Percentiles rank a stretch among this genome's conserved stretches.
Conservation (phyloP, 176 grass and related monocot species). For the Oryza officinalis region DNA sequence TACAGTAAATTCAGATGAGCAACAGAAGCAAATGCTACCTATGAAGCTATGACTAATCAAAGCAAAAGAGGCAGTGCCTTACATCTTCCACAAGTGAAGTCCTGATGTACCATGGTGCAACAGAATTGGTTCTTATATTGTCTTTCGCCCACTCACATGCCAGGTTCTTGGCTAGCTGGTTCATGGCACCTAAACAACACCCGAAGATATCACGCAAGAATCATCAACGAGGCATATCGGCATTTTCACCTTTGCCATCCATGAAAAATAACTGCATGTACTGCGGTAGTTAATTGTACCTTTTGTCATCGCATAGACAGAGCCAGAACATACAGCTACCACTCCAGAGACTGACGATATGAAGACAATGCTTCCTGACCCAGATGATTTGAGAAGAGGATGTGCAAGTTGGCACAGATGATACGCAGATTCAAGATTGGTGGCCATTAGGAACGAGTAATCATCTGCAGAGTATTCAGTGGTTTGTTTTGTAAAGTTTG, state of each 20-base stretch:
- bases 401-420: conserved; percentile 89
- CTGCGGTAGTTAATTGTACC: conserved; percentile 26
- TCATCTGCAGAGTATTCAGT: conserved; percentile 62
- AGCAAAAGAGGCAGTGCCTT: conserved; percentile 10
- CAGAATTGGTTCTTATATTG: conserved; percentile 76
- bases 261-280: background rate
- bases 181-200: conserved; percentile 64
- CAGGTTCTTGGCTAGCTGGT: conserved; percentile 83
- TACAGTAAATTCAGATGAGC: too few relatives aligned
- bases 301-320: conserved; percentile 82
- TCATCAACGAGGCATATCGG: too few relatives aligned
- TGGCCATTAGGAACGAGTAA: conserved; percentile 69
- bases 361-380: conserved; percentile 68
- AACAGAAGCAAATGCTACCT: too few relatives aligned
- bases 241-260: too few relatives aligned
- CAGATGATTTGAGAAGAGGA: conserved; percentile 78
- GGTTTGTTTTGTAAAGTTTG: conserved; percentile 61
- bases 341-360: conserved; percentile 71
- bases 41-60: too few relatives aligned
- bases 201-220: too few relatives aligned
- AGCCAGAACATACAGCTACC: conserved; percentile 42
- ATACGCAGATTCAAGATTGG: conserved; percentile 85
- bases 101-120: conserved; percentile 88
- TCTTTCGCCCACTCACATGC: conserved; percentile 94
- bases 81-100: conserved; percentile 70